phyloP scores from a whole-genome alignment of 352 stramenopile species.

The Phytophthora aleatoria region DNA sequence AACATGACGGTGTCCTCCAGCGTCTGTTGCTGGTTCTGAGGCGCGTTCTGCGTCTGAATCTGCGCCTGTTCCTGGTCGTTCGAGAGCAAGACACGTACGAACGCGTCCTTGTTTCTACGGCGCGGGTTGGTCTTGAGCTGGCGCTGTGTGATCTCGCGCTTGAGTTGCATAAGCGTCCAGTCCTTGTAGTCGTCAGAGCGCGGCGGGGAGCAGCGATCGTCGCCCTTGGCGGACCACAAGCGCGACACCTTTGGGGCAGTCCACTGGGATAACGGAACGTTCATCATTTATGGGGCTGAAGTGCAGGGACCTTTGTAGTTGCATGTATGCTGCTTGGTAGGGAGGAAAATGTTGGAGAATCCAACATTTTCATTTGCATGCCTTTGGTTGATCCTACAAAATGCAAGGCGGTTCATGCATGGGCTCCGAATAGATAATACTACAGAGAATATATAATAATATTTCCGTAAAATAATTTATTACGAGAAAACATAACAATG shows the following conservation, averaged over 20 bases:
- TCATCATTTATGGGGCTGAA: slow-evolving; percentile 19
- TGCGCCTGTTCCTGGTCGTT: slow-evolving; percentile 27
- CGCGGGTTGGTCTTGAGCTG: slow-evolving; percentile 52
- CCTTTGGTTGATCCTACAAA: too few species aligned
- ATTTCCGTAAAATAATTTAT: too few species aligned
- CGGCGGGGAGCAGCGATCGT: slow-evolving; percentile 46
- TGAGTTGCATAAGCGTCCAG: slow-evolving; percentile 57
- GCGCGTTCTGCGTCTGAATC: slow-evolving; percentile 3
- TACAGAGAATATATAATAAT: too few species aligned
- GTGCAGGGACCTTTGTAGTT: neutral
- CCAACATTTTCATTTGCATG: neutral
- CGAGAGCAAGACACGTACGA: slow-evolving; percentile 41
- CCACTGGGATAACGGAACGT: slow-evolving; percentile 25
- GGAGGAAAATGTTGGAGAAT: neutral
- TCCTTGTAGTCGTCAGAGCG: slow-evolving; percentile 61
- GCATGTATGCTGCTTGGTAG: slow-evolving; percentile 1
- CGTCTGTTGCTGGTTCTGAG: slow-evolving; percentile 12
- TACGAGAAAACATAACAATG: too few species aligned
- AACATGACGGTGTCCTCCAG: slow-evolving; percentile 29
- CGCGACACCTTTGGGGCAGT: slow-evolving; percentile 37
- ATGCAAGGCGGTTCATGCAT: too few species aligned
- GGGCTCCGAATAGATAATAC: too few species aligned
- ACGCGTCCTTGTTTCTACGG: slow-evolving; percentile 51
- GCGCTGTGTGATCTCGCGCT: slow-evolving; percentile 58
- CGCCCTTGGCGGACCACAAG: slow-evolving; percentile 50